Base-by-base conservation (phyloP, 1,139 yeast species). In the Eremothecium coryli region DNA sequence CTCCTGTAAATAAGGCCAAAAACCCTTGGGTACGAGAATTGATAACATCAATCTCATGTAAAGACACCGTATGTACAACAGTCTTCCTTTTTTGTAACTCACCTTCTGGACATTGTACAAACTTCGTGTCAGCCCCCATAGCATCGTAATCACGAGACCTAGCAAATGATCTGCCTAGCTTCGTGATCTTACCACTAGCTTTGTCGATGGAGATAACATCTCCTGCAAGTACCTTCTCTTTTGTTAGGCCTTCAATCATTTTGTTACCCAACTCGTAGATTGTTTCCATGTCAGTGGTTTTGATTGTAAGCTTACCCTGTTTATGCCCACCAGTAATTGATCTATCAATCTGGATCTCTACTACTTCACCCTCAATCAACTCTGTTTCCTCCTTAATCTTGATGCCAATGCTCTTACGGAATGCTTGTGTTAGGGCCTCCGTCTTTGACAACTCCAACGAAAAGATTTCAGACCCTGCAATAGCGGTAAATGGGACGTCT, bases 201-300 rank as follows among this genome's bases (percentile, higher is more conserved):
- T 90, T 90, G 61, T 93, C 98, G 56, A 93, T 86, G 14, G 94
- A 79, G 44, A 93, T 82, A 36, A 93, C 93, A 62, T 93, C 99
- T 37, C 99, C 99, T 2, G 98, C 98, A 50, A 90, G 72, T 21
- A 93, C 93, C 58, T 90, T 93, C 61, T 93, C 98, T 61, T 82
- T 84, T 39, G 95, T 78, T 54, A 90, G 71, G 14, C 95, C 90
- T 50, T 93, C 98, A 57, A 93, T 90, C 96, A 90, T 90, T 62
- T 93, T 90, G 56, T 82, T 81, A 40, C 98, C 98, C 52, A 93
- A 70, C 64, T 90, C 99, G 62, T 93, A 90, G 44, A 90, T 84
- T 20, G 98, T 90, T 64, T 93, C 98, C 98, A 93, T 93, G 60
- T 93, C 98, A 11, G 98, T 90, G 27, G 98, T 93, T 58, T 93